Evolutionary conservation across 305 asterid genomes (phyloP), one percentile per base, ranked within the genome.

Genomic region (Fraxinus sp.): DNA sequence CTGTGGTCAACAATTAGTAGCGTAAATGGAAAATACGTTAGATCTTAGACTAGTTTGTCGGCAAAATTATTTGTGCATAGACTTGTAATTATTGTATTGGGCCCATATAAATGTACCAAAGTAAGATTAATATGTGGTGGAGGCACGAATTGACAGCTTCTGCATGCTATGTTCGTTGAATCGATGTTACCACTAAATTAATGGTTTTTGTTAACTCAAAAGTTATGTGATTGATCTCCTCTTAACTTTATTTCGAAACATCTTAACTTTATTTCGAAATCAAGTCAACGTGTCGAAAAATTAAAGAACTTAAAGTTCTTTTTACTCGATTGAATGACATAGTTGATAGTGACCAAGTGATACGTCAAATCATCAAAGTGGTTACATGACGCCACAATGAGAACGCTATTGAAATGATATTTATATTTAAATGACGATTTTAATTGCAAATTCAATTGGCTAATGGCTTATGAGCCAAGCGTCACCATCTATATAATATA

Each of bases 401-500:
- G 2, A 22, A 64, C 72, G 0, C 6, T 3, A 24, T 9, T 64
- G 7, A 64, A 55, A 55, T 5, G 28, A n/a, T 57, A 20, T 5
- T 18, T 7, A 18, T 57, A 57, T 18, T 57, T 37, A 37, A 37
- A 18, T 18, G 59, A 14, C 44, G 2, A 37, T 37, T 49, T 62
- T 20, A 20, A 62, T 59, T 20, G n/a, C 7, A 4, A 10, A 66
- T 66, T 75, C 49, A 59, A 59, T 13, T 37, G 3, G 26, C 18
- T 16, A 68, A 59, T 87, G 87, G 73, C 82, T 6, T 8, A 89
- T n/a, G 74, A 91, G 89, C 92, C 92, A 90, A 2, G 86, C 64
- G 73, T 84, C 85, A 59, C 90, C 95, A n/a, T 90, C 84, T 49
- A 90, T 78, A 73, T 81, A 91, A 77, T 84, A 80, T 33, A 86